Conservation (phyloP, 2,329 filamentous ascomycete genomes). For the Blumeria hordei region DNA sequence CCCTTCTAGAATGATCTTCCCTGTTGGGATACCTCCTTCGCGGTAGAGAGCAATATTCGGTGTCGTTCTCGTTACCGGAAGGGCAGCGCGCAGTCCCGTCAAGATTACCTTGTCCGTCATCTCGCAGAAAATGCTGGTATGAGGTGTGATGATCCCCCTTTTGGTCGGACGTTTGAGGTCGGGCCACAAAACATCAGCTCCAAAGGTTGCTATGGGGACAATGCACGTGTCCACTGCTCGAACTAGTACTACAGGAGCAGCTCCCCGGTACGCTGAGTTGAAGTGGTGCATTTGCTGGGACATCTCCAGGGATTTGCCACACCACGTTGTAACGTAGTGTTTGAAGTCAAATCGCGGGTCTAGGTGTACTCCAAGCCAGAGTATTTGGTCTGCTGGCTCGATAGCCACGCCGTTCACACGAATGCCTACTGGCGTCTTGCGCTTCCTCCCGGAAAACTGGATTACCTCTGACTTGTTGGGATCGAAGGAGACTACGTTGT, state of each 20-base stretch:
- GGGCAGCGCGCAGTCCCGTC: neutral
- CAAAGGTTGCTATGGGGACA: neutral
- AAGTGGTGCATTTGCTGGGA: neutral
- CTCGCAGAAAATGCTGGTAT: neutral
- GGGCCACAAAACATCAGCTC: neutral
- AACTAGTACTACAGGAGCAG: neutral
- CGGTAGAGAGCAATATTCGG: neutral
- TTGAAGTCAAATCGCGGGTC: neutral
- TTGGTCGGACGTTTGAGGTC: neutral
- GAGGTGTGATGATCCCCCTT: neutral
- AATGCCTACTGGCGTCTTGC: neutral
- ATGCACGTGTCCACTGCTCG: neutral
- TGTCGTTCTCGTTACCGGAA: neutral
- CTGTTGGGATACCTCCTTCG: too few species aligned
- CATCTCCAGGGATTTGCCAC: neutral
- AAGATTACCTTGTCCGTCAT: neutral
- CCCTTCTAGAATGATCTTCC: too few species aligned
- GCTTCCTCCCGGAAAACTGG: neutral
- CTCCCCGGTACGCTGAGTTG: neutral
- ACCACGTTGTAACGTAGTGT: neutral
- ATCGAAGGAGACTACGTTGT: neutral
- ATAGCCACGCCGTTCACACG: neutral
- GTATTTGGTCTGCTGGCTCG: neutral
- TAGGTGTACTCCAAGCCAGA: neutral
- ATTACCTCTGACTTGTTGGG: neutral